These are phyloP conservation scores for Phytophthora meadii DNA, from an alignment of 352 stramenopile genomes.

Conservation along the genomic window DNA sequence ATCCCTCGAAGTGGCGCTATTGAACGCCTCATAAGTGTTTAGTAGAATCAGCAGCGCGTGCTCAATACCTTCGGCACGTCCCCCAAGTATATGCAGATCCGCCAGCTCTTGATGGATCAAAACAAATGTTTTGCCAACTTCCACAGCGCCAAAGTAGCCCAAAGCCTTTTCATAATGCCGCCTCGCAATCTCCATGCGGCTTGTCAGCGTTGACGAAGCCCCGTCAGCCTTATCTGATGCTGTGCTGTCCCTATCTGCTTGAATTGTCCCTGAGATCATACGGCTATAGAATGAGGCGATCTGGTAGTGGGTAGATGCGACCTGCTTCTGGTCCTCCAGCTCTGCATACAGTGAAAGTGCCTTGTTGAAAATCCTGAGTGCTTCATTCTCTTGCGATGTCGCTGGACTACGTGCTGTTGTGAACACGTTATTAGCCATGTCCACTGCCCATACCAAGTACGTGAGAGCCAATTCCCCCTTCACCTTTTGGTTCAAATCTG, in stretches of 20 bases:
- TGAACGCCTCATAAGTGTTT: conserved; percentile 80
- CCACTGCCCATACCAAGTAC: conserved; percentile 84
- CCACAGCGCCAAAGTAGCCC: conserved; percentile 73
- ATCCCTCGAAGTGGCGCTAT: conserved; percentile 10
- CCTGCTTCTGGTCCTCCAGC: conserved; percentile 73
- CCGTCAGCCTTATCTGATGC: conserved; percentile 11
- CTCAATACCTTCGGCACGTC: conserved; percentile 74
- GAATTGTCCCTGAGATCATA: conserved; percentile 58
- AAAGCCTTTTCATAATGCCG: conserved; percentile 87
- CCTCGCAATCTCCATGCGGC: conserved; percentile 82
- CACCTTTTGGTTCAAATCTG: conserved; percentile 70
- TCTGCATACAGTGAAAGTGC: conserved; percentile 80
- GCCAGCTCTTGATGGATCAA: conserved; percentile 86
- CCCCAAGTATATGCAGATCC: conserved; percentile 74
- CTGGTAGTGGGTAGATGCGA: conserved; percentile 85
- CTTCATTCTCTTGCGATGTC: conserved; percentile 54
- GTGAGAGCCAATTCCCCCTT: conserved; percentile 84
- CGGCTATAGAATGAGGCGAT: conserved; percentile 82
- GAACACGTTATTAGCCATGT: conserved; percentile 46
- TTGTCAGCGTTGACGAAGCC: conserved; percentile 49
- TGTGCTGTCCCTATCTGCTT: conserved; percentile 18
- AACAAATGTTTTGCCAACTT: conserved; percentile 82
- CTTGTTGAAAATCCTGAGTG: conserved; percentile 72
- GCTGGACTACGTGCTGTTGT: conserved; percentile 13
- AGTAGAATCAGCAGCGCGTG: conserved; percentile 81